A percentile compares a stretch with the other conserved stretches of the same genome.
These are phyloP conservation scores for Didymellaceae sp. DNA, from an alignment of 2,329 filamentous ascomycete species.

Conservation along the genomic window DNA sequence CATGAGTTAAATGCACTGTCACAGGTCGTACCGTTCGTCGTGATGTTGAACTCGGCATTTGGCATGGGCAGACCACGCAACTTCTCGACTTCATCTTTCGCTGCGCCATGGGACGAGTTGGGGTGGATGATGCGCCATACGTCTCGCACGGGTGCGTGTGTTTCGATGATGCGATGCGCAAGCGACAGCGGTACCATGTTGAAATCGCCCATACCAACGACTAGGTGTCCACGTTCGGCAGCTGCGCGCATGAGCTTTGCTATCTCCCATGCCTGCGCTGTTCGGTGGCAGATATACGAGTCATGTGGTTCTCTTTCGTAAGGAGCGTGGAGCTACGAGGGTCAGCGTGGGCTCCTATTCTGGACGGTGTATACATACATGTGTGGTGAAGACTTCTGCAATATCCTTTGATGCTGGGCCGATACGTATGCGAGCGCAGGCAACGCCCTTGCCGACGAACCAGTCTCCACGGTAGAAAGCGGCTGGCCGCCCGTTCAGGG, in stretches of 20 bases:
- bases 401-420: conserved; percentile 70
- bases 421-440: conserved; percentile 78
- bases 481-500: conserved; percentile 90
- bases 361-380: conserved; percentile 57
- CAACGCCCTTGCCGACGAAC: conserved; percentile 95
- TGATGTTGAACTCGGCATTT: conserved; percentile 77
- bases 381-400: conserved; percentile 91
- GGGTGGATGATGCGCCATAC: conserved; percentile 86
- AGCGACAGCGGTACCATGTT: conserved; percentile 93
- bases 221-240: conserved; percentile 79
- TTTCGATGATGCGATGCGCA: conserved; percentile 81
- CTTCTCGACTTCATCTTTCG: conserved; percentile 70
- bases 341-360: conserved; percentile 36
- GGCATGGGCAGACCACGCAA: conserved; percentile 72
- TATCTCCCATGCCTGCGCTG: conserved; percentile 93
- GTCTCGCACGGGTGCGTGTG: conserved; percentile 78
- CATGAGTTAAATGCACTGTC: conserved; percentile 89
- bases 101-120: conserved; percentile 78
- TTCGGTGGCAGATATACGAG: conserved; percentile 88
- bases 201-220: conserved; percentile 89
- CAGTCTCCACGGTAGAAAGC: conserved; percentile 95
- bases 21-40: conserved; percentile 84
- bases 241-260: conserved; percentile 86
- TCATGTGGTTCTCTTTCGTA: conserved; percentile 82
- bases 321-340: conserved; percentile 72